Evolutionary conservation across 2,329 filamentous ascomycete species (phyloP).

Genomic region (Macroventuria anomochaeta): DNA sequence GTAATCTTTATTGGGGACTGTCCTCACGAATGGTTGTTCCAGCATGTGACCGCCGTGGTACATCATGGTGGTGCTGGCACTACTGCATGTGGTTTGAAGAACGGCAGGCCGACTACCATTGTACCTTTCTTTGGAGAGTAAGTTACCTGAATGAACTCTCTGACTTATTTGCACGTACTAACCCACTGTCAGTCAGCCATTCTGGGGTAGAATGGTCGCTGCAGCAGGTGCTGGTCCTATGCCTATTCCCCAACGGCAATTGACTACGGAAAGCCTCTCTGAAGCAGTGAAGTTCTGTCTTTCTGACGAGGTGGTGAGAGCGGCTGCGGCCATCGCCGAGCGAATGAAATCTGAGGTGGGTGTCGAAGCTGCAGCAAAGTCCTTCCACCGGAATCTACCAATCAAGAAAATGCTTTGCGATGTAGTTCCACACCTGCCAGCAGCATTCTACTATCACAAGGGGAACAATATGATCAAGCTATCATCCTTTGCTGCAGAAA

Average conservation of each 20-base stretch:
- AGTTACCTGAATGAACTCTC: not conserved
- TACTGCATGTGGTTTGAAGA: slow-evolving; percentile 68
- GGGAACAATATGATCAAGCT: not conserved
- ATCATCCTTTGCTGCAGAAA: not conserved
- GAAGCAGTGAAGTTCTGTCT: slow-evolving; percentile 49
- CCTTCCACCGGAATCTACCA: slow-evolving; percentile 50
- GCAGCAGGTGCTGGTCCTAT: slow-evolving; percentile 37
- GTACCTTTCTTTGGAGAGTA: slow-evolving; percentile 71
- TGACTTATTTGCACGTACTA: not conserved
- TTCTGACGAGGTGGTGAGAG: slow-evolving; percentile 43
- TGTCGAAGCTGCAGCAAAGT: slow-evolving; percentile 50
- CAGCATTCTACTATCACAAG: not conserved
- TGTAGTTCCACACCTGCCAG: not conserved
- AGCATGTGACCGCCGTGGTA: slow-evolving; percentile 76
- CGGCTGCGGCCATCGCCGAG: slow-evolving; percentile 49
- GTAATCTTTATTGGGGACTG: slow-evolving; percentile 68
- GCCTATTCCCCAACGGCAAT: slow-evolving; percentile 32
- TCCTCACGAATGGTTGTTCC: slow-evolving; percentile 86
- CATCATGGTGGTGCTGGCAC: slow-evolving; percentile 90
- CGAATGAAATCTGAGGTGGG: slow-evolving; percentile 55
- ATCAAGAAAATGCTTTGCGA: not conserved
- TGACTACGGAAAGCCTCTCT: slow-evolving; percentile 29
- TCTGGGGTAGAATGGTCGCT: slow-evolving; percentile 38
- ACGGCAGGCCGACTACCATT: slow-evolving; percentile 74
- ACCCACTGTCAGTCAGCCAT: slow-evolving; percentile 19